Evolutionary conservation across 2,329 filamentous ascomycete genomes (phyloP), one percentile per base, ranked within the genome.

Genomic region (Zelopaecilomyces penicillatus): DNA sequence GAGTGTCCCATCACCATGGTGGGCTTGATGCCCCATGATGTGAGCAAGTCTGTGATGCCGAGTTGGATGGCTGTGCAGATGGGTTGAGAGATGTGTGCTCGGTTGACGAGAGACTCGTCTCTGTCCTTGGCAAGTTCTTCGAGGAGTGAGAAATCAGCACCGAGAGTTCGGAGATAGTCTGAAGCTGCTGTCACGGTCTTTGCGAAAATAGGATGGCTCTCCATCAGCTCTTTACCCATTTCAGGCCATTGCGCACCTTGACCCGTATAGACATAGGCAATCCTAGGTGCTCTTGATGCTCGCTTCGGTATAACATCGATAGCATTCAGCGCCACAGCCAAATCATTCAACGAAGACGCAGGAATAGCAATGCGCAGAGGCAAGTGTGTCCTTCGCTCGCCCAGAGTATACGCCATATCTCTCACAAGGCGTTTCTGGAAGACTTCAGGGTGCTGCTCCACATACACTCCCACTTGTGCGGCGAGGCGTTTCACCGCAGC

Each of bases 321-420:
- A 36, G 61, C 58, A 47, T 71, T 71, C 33, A 74, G 63, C 4
- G 62, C 59, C 39, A 69, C 62, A 30, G 69, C 65, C 5, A 75
- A 57, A 48, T 73, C 68, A 41, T 69, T 67, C 1, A 65, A 71
- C 37, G 68, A 65, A 4, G 62, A 57, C 0, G 69, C 69, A 0
- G 68, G 58, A 7, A 74, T 59, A 4, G 70, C 69, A 2, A 66
- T 62, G 27, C 69, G 62, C 62, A 65, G 72, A 35, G 65, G 62
- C 19, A 73, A 56, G 26, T 67, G 58, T 2, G 70, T 68, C 30
- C 71, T 60, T 10, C 70, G 61, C 50, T 72, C 64, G 9, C 68
- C 65, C 1, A 75, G 55, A 0, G 71, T 75, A 49, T 74, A 74
- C 4, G 71, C 68, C 19, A 75, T 53, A 47, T 75, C 66, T 7